Evolutionary conservation across 2,329 filamentous ascomycete genomes (phyloP).

Genomic region (Colletotrichum navitas): DNA sequence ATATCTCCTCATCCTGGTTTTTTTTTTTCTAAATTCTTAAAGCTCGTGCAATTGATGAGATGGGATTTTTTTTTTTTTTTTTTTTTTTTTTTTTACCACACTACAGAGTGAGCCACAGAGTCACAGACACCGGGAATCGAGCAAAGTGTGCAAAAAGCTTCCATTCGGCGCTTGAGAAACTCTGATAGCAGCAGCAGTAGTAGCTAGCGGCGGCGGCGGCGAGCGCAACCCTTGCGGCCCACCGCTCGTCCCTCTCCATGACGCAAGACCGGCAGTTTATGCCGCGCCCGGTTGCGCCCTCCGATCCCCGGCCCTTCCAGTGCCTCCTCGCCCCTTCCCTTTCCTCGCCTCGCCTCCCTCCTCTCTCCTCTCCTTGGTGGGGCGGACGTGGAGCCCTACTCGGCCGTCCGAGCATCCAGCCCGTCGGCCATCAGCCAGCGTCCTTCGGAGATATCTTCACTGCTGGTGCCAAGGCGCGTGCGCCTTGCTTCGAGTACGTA

Average conservation of each 20-base stretch:
- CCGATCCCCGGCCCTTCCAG: slow-evolving; percentile 27
- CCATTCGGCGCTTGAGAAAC: neutral
- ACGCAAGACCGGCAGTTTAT: slow-evolving; percentile 39
- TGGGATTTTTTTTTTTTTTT: neutral
- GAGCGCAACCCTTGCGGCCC: slow-evolving; percentile 34
- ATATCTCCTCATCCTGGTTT: neutral
- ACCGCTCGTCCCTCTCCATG: slow-evolving; percentile 22
- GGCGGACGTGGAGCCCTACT: slow-evolving; percentile 16
- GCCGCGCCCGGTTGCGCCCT: slow-evolving; percentile 34
- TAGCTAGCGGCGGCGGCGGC: neutral
- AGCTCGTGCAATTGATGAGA: neutral
- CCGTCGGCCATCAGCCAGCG: slow-evolving; percentile 19
- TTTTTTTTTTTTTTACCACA: too few relatives aligned
- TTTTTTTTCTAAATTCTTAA: neutral
- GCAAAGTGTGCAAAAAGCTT: neutral
- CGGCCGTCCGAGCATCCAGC: slow-evolving; percentile 37
- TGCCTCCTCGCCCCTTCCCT: neutral
- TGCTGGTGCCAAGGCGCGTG: slow-evolving; percentile 3
- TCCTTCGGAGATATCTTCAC: slow-evolving; percentile 26
- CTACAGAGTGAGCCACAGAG: too few relatives aligned
- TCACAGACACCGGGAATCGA: neutral
- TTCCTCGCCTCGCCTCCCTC: too few relatives aligned
- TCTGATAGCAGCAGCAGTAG: slow-evolving; percentile 9
- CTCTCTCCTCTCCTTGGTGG: slow-evolving; percentile 5
- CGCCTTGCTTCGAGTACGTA: neutral